Conservation (phyloP, 352 stramenopile genomes). For the Phytophthora aleatoria region DNA sequence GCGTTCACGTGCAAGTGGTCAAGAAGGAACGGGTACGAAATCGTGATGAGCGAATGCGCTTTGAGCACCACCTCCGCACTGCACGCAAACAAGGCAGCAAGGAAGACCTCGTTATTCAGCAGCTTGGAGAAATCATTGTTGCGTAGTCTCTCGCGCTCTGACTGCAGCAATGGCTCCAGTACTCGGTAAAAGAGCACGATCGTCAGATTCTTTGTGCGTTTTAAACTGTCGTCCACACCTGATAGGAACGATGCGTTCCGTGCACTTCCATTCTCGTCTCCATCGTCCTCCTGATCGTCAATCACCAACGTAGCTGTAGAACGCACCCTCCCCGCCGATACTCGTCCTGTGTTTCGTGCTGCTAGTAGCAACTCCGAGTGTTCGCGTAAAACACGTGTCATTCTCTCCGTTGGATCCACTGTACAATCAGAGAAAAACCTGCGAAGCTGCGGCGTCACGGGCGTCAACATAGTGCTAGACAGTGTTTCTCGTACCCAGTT, state of each 20-base stretch:
- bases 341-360: slow-evolving; percentile 30
- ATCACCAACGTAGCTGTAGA: slow-evolving; percentile 20
- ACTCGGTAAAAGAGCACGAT: slow-evolving; percentile 85
- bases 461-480: slow-evolving; percentile 34
- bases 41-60: slow-evolving; percentile 82
- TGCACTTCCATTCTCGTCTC: slow-evolving; percentile 25
- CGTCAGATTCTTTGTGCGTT: slow-evolving; percentile 67
- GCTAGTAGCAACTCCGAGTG: slow-evolving; percentile 58
- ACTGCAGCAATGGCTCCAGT: slow-evolving; percentile 72
- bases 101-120: slow-evolving; percentile 81
- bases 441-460: slow-evolving; percentile 52
- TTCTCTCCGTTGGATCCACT: slow-evolving; percentile 58
- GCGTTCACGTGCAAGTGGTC: slow-evolving; percentile 76
- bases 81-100: slow-evolving; percentile 81
- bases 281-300: slow-evolving; percentile 22
- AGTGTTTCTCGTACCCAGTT: slow-evolving; percentile 82
- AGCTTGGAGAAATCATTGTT: slow-evolving; percentile 80
- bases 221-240: slow-evolving; percentile 78
- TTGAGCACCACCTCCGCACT: slow-evolving; percentile 87
- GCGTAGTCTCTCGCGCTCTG: slow-evolving; percentile 69
- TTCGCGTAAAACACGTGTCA: slow-evolving; percentile 52
- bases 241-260: slow-evolving; percentile 27
- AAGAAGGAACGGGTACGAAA: slow-evolving; percentile 84
- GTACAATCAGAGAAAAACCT: slow-evolving; percentile 66
- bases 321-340: slow-evolving; percentile 18